A percentile compares a stretch with the other conserved stretches of the same genome.
These are phyloP conservation scores for Strobilomyces dryophilus DNA, from an alignment of 768 basidiomycete species.

Conservation along the genomic window DNA sequence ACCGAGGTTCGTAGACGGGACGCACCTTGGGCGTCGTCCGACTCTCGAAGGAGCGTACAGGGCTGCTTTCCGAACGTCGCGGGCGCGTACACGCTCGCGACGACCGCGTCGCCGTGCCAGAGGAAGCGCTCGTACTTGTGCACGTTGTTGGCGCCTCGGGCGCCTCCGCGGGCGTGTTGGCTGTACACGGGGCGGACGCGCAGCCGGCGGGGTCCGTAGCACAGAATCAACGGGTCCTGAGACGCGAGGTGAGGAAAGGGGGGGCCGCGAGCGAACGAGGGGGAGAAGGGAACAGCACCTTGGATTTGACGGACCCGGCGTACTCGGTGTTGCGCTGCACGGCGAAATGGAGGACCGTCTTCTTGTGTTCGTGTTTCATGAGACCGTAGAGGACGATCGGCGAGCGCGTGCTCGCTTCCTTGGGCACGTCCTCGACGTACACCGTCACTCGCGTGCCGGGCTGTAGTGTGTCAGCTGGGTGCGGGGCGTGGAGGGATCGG, in stretches of 20 bases:
- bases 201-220: constrained; percentile 84
- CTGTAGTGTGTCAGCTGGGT: constrained; percentile 35
- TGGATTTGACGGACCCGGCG: constrained; percentile 81
- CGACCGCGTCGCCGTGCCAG: constrained; percentile 71
- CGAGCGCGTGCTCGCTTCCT: constrained; percentile 39
- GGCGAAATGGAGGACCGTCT: constrained; percentile 86
- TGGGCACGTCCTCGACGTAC: constrained; percentile 71
- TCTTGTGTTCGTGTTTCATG: constrained; percentile 94
- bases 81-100: constrained; percentile 88
- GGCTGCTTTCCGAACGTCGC: constrained; percentile 78
- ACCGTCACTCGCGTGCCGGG: constrained; percentile 79
- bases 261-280: background rate
- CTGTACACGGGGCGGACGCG: constrained; percentile 86
- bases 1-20: background rate
- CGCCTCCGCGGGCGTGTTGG: constrained; percentile 86
- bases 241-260: background rate
- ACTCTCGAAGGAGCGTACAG: constrained; percentile 73
- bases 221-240: constrained; percentile 84
- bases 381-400: constrained; percentile 76
- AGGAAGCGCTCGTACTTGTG: constrained; percentile 95
- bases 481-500: background rate
- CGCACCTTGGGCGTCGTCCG: constrained; percentile 54
- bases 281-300: constrained; percentile 43
- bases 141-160: constrained; percentile 91
- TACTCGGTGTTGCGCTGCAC: constrained; percentile 96